Evolutionary conservation across 2,329 filamentous ascomycete species (phyloP), one percentile per base, ranked within the genome.

Genomic region (Ceratocystis variospora): DNA sequence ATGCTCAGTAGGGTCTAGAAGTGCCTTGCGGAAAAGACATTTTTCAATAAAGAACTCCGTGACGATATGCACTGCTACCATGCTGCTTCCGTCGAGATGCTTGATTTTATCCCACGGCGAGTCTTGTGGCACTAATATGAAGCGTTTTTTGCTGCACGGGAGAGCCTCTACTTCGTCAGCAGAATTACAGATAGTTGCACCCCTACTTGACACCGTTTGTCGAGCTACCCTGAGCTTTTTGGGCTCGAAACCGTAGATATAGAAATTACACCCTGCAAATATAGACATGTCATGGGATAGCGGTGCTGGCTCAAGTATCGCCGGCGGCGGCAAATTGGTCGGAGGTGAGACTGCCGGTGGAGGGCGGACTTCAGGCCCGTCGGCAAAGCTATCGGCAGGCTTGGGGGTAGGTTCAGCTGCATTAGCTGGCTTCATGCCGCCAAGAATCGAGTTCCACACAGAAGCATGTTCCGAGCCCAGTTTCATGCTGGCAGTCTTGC

Each of bases 21-120:
- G 83, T 31, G 77, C 78, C 74, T 89, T 94, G 69, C 84, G 83
- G 73, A 92, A 86, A 48, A 99, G 78, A 73, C 93, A 97, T 61
- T 85, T 84, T 76, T 99, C 94, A 64, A 99, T 81, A 82, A 93
- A 99, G 80, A 94, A 95, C 73, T 96, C 91, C 10, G 91, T 97
- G 41, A 96, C 85, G 55, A 82, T 73, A 6, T 44, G 64, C 3
- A 66, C 19, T 17, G 64, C 10, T 19, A 59, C 41, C n/a, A 63
- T 48, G 41, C 12, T 44, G 8, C 28, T 63, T 31, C 25, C 41
- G 17, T 61, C 37, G 63, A 57, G 61, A 66, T 19, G 53, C 22
- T 62, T 19, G 7, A 64, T 57, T 8, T 61, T 55, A 0, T 15
- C 25, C 19, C 37, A 37, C 12, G 57, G 62, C 28, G 53, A 25